Percentiles rank a stretch among this genome's conserved stretches.
These are phyloP conservation scores for Lachnellula arida DNA, from an alignment of 2,329 filamentous ascomycete species.

Conservation along the genomic window DNA sequence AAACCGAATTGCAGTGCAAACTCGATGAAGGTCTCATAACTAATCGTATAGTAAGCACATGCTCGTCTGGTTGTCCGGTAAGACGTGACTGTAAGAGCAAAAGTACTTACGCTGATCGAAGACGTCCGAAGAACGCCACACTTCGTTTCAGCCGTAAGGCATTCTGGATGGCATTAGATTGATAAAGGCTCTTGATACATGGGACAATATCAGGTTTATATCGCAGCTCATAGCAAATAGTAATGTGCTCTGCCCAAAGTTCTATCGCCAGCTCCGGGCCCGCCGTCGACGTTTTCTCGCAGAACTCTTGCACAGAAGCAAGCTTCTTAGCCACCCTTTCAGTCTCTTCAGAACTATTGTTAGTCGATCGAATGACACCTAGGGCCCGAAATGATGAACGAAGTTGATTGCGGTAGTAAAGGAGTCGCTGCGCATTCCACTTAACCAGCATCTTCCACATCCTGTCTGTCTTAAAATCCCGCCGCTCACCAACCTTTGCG, in stretches of 20 bases:
- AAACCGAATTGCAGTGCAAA: constrained; percentile 2
- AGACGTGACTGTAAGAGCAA: not conserved
- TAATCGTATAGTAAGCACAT: not conserved
- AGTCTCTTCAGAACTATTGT: not conserved
- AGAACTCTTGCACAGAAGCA: not conserved
- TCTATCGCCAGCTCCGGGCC: not conserved
- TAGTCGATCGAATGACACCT: not conserved
- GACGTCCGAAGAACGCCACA: constrained; percentile 1
- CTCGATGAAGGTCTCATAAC: constrained; percentile 7
- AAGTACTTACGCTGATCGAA: constrained; percentile 5
- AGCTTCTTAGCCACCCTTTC: not conserved
- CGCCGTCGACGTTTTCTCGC: not conserved
- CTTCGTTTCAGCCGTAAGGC: not conserved
- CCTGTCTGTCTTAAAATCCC: not conserved
- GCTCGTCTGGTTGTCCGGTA: not conserved
- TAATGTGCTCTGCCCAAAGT: not conserved
- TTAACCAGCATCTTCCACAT: constrained; percentile 1
- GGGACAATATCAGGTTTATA: not conserved
- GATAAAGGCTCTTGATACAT: not conserved
- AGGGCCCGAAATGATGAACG: not conserved
- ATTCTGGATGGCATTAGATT: not conserved
- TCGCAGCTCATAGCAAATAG: constrained; percentile 6
- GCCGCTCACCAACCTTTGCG: constrained; percentile 1
- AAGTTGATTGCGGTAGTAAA: constrained; percentile 3
- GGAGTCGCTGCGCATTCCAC: constrained; percentile 1